phyloP scores from a whole-genome alignment of 1,139 yeast genomes.

The Scheffersomyces cryptocercus region DNA sequence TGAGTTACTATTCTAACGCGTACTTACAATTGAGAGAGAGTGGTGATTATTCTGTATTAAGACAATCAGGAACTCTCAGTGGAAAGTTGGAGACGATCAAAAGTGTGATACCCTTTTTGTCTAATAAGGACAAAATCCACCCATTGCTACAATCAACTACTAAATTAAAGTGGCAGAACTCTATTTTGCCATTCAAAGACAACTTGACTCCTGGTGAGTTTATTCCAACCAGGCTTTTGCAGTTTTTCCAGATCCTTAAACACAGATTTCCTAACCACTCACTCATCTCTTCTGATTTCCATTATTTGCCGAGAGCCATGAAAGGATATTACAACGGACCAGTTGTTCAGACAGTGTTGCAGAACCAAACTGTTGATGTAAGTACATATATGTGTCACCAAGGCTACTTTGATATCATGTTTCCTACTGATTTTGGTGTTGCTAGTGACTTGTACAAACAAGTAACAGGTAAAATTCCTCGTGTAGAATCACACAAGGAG shows the following conservation, averaged over 20 bases:
- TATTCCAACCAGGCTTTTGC: constrained; percentile 73
- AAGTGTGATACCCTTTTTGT: constrained; percentile 31
- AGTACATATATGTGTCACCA: constrained; percentile 79
- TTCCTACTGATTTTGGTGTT: constrained; percentile 74
- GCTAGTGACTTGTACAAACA: constrained; percentile 64
- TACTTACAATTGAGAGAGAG: constrained; percentile 57
- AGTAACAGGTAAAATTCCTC: constrained; percentile 62
- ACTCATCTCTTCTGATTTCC: constrained; percentile 72
- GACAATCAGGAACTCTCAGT: constrained; percentile 17
- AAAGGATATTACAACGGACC: constrained; percentile 71
- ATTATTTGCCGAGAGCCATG: constrained; percentile 60
- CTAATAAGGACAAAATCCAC: constrained; percentile 36
- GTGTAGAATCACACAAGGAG: constrained; percentile 59
- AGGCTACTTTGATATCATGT: constrained; percentile 85
- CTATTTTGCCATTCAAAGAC: constrained; percentile 61
- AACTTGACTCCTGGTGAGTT: constrained; percentile 74
- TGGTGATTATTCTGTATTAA: constrained; percentile 38
- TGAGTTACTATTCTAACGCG: constrained; percentile 61
- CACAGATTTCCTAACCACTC: constrained; percentile 76
- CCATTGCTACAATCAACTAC: constrained; percentile 41
- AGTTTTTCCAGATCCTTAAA: constrained; percentile 65
- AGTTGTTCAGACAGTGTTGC: constrained; percentile 78
- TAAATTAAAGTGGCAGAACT: constrained; percentile 31
- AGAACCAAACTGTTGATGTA: constrained; percentile 67
- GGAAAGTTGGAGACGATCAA: constrained; percentile 27